Base-by-base conservation (phyloP, 78 protist species). In the Neovahlkampfia damariscottae region DNA sequence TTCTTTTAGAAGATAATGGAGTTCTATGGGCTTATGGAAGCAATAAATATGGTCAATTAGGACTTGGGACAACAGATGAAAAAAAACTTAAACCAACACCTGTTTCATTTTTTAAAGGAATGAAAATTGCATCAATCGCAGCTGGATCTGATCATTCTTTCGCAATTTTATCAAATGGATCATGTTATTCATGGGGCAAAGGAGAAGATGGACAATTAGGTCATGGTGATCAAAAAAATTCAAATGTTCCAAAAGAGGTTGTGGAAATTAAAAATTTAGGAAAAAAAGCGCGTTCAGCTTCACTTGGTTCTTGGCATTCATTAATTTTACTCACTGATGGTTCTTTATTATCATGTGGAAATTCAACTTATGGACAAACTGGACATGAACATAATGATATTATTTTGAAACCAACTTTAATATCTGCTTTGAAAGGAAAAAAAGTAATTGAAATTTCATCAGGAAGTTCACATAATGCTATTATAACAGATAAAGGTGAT, bases 401-500 rank as follows among this genome's bases (percentile, higher is more conserved):
- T 19, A n/a, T 19, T 50, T 50, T 50, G 62, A 19, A n/a, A n/a
- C 62, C 62, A 19, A 50, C 62, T 19, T n/a, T 50, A 19, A 41
- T 73, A n/a, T 10, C n/a, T 9, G 10, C 67, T 9, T 73, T 73
- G 10, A 9, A n/a, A 10, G 77, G 77, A 9, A 9, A 66, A 66
- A 50, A 70, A 27, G 39, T 73, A 9, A 9, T 66, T 9, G 70
- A 62, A 10, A 19, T 68, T 10, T 36, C 77, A 19, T 36, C 74
- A 10, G 77, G 77, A 68, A 73, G n/a, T 30, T 66, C 9, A 9
- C 77, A 73, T 10, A 9, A 9, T 30, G 77, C 76, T 10, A n/a
- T 36, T 10, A 68, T 9, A 10, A 62, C 77, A 9, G 19, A 30
- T 10, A 9, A 30, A 9, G 77, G 77, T 9, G 72, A 68, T 10